Evolutionary conservation across 768 basidiomycete species (phyloP), one percentile per base, ranked within the genome.

Genomic region (Serendipita sp.): DNA sequence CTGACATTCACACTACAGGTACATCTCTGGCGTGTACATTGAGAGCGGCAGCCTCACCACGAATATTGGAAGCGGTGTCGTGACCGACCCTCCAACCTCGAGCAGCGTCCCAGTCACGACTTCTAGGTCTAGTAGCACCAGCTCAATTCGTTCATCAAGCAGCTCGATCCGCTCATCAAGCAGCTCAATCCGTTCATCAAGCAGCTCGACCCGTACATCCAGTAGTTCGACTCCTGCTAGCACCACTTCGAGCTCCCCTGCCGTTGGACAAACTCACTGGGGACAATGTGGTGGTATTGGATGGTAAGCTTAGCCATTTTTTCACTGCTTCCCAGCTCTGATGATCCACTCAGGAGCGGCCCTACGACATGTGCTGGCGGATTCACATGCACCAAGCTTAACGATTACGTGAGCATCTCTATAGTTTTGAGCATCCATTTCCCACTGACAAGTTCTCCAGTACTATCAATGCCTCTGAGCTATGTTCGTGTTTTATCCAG

Each of bases 21-120:
- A 80, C 72, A 75, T 82, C 75, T 73, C 79, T 64, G 81, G 82
- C 38, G 82, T 85, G 62, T 85, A 81, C 71, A 78, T 85, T 67
- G 83, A 85, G 72, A 75, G 69, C 45, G 82, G 80, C 0, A 76
- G 81, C 3, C 80, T 83, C 68, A 85, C 79, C 28, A 84, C 82
- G 10, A 66, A 74, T 60, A 75, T 82, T 38, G 66, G 68, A 32
- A 81, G 79, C n/a, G 72, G 56, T 44, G 76, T 77, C 23, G 64
- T 66, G n/a, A 63, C 68, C 15, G 51, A 66, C 11, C 44, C 68
- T 5, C 38, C 38, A 41, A 5, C 38, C 38, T 13, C 38, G 38
- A 45, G 68, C 28, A 44, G 68, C 13, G 7, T 58, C n/a, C 54
- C 68, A 63, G 3, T 38, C 69, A 32, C 18, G 64, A 30, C 44